Conservation (phyloP, 1,284 basidiomycete genomes). For the Mycosarcoma maydis region DNA sequence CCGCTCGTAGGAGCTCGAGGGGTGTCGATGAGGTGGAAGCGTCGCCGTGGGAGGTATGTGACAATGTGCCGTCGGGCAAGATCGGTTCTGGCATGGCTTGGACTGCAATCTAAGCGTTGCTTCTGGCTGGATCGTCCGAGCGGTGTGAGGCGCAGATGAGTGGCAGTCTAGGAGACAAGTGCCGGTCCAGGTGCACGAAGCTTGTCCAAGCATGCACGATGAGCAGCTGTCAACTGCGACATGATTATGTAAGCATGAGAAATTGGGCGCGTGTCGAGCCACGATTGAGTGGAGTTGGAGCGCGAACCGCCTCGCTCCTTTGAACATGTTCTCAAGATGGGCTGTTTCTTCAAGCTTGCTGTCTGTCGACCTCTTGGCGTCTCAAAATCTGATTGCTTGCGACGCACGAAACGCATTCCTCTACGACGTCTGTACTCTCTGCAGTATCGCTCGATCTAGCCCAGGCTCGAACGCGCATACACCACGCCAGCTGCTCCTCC, state of each 20-base stretch:
- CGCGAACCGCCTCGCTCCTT: slow-evolving; percentile 11
- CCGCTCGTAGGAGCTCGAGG: slow-evolving; percentile 34
- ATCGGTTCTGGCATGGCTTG: slow-evolving; percentile 19
- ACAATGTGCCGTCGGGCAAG: background rate
- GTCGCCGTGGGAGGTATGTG: background rate
- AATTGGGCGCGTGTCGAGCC: background rate
- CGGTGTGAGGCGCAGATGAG: too few species aligned
- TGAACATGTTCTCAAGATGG: slow-evolving; percentile 2
- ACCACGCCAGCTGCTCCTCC: too few species aligned
- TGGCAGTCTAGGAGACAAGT: too few species aligned
- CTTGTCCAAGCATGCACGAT: background rate
- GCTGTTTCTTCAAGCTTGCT: background rate
- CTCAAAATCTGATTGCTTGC: background rate
- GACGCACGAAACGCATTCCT: too few species aligned
- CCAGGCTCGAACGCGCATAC: background rate
- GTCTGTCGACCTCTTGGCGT: background rate
- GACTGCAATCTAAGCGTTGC: background rate
- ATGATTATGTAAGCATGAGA: slow-evolving; percentile 33
- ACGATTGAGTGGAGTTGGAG: slow-evolving; percentile 4
- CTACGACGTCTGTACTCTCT: too few species aligned
- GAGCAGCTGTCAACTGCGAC: too few species aligned
- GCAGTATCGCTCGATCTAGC: background rate
- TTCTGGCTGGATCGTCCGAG: too few species aligned
- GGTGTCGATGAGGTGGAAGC: slow-evolving; percentile 23
- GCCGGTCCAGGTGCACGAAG: slow-evolving; percentile 29